Base-by-base conservation (phyloP, 495 filamentous ascomycete species). In the Hypoxylon lienhwacheense region DNA sequence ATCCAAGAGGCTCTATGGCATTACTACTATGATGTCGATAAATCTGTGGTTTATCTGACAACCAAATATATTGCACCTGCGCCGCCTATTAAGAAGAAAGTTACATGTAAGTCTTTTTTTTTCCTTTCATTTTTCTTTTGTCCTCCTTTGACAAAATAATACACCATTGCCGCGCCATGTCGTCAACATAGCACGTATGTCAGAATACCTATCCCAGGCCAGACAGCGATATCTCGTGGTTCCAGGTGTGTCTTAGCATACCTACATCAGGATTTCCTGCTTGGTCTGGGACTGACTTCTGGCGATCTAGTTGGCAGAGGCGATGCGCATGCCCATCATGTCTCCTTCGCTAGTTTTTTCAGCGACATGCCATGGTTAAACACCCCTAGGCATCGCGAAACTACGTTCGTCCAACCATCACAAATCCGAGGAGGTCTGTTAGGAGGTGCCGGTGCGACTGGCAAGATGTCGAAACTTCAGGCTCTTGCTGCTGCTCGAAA, bases 1-100 rank as follows among this genome's bases (percentile, higher is more conserved):
- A 91, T 96, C 32, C 80, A 95, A 66, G 95, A 97, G 43, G 80
- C 90, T 0, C 68, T 98, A 22, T 98, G 90, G 89, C 82, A 97
- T 68, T 97, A 96, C 68, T 98, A 91, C 69, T 97, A 89, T 65
- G 92, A 98, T 66, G 77, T 96, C 19, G 82, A 83, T 19, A 96
- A 97, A 66, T 81, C 89, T 0, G 85, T 91, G 14, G 75, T 81
- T 48, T 96, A 92, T 63, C 70, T 98, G 28, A 74, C 83, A 34
- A 81, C 85, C 83, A 84, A 72, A 61, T 72, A 71, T 53, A 67
- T 77, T 34, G 61, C 69, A 52, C 77, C 76, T 24, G 50, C 64
- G n/a, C n/a, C n/a, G n/a, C n/a, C n/a, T 6, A 53, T 69, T 22
- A 69, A 73, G 50, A 65, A 73, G 32, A 66, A 71, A 32, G 57